These are phyloP conservation scores for Sesbania bispinosa DNA, from an alignment of 306 rosid genomes.

Conservation along the genomic window DNA sequence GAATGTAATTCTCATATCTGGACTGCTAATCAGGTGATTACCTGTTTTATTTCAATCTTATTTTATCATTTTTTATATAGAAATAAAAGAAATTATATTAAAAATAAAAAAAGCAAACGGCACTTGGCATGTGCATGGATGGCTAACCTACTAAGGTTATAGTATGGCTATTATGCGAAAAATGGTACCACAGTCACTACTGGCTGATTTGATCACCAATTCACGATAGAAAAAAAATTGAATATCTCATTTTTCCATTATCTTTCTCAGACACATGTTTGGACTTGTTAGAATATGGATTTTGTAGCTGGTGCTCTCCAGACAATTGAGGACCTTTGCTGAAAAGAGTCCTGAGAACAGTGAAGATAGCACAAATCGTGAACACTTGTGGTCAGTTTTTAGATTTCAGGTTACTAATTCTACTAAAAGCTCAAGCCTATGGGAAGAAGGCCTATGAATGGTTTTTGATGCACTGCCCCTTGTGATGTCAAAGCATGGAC, in stretches of 20 bases:
- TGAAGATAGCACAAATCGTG: not conserved
- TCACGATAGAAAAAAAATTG: not conserved
- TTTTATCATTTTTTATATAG: not conserved
- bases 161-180: not conserved
- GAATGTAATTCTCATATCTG: conserved; percentile 65
- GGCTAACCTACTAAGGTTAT: too few species aligned
- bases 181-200: not conserved
- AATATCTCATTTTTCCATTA: not conserved
- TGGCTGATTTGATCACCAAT: not conserved
- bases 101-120: not conserved
- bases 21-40: conserved; percentile 56
- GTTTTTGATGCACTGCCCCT: not conserved
- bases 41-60: not conserved
- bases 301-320: not conserved
- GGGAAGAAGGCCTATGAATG: not conserved
- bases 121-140: too few species aligned
- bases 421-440: not conserved
- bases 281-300: not conserved
- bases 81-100: not conserved
- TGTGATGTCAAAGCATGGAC: not conserved
- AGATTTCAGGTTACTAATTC: not conserved
- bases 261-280: not conserved
- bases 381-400: not conserved
- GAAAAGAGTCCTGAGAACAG: not conserved
- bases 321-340: not conserved